phyloP scores from a whole-genome alignment of 2,329 filamentous ascomycete species.

The Hymenoscyphus salicellus region DNA sequence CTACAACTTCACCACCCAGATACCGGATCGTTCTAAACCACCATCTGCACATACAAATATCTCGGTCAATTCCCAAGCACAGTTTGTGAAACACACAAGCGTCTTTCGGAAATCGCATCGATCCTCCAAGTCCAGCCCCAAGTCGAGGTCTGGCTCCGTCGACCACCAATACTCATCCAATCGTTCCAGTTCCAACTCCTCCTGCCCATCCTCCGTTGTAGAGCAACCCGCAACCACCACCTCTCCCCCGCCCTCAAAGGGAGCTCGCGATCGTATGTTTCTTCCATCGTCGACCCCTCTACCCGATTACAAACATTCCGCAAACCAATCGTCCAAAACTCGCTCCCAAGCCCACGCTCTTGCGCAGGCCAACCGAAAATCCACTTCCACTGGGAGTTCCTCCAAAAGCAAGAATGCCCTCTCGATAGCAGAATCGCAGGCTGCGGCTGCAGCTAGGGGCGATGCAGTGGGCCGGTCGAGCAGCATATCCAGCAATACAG shows the following conservation, averaged over 20 bases:
- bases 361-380: constrained; percentile 26
- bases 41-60: constrained; percentile 28
- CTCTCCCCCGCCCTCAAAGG: background rate
- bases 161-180: background rate
- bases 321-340: constrained; percentile 32
- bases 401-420: constrained; percentile 30
- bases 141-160: background rate
- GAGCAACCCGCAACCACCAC: background rate
- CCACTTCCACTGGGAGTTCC: constrained; percentile 26
- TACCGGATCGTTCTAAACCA: constrained; percentile 25
- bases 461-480: constrained; percentile 27
- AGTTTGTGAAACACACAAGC: constrained; percentile 19
- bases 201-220: background rate
- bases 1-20: constrained; percentile 25
- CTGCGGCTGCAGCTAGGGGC: constrained; percentile 21
- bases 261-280: constrained; percentile 30
- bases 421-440: constrained; percentile 27
- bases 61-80: constrained; percentile 22
- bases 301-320: constrained; percentile 32
- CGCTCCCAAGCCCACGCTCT: constrained; percentile 24
- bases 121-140: background rate
- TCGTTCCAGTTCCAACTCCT: background rate
- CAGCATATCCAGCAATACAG: constrained; percentile 33
- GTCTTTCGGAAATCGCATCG: constrained; percentile 17
- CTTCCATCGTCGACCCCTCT: constrained; percentile 33